Evolutionary conservation across 495 filamentous ascomycete genomes (phyloP), one percentile per base, ranked within the genome.

Genomic region (Neurospora intermedia): DNA sequence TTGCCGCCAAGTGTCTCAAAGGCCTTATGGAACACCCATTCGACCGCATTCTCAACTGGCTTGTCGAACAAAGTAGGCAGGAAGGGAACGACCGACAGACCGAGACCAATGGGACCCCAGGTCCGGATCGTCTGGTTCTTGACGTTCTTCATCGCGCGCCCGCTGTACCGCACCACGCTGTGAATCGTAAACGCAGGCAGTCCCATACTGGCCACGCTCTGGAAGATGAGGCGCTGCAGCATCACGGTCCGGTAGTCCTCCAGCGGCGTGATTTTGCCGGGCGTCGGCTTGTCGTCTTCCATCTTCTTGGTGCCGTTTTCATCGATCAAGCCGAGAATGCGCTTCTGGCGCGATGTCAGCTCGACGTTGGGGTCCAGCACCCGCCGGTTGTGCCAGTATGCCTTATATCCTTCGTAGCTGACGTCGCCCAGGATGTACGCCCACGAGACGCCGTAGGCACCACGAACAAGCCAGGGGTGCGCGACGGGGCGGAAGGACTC

Each of bases 171-270:
- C 46, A 99, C 96, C 15, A 98, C 85, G 71, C 89, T 92, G 79
- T 99, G 96, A 72, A 99, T 98, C 0, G 96, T 99, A 73, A 99
- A 93, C 0, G 96, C 96, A 4, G 96, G 96, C 74, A 98, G 78
- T 10, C 92, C 96, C 96, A 99, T 99, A 79, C 88, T 91, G 3
- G 96, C 96, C 69, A 99, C 71, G 75, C 88, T 88, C 84, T 99
- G 96, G 81, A 99, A 99, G 6, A 97, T 84, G 1, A 89, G 93
- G 35, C 96, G 86, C 84, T 98, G 92, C 43, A 88, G 91, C 94
- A 97, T 96, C 10, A 98, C 91, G 72, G 93, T 90, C 18, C 94
- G 85, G 74, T 93, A 99, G 80, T 99, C 95, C 76, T 99, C 94
- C 20, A 97, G 85, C 20, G 93, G 88, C 18, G 93, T 85, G n/a